Evolutionary conservation across 306 rosid species (phyloP).

Genomic region (Amphicarpaea edgeworthii): DNA sequence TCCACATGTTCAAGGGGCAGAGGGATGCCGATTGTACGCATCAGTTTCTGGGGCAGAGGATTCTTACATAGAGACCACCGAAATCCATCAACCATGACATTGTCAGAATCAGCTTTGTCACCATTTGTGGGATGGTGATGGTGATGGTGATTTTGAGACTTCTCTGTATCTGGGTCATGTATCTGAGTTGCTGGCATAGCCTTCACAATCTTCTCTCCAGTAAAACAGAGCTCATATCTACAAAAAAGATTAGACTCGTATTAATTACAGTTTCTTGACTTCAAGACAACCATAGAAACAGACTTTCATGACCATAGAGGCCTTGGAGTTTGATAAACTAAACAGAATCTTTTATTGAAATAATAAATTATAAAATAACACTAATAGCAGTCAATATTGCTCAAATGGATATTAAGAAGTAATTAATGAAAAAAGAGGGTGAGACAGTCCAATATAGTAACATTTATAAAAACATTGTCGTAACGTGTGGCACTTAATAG

Average conservation of each 20-base stretch:
- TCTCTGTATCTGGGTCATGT: slow-evolving; percentile 68
- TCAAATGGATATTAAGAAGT: slow-evolving; percentile 32
- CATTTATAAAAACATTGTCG: no score
- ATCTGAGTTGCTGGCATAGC: slow-evolving; percentile 57
- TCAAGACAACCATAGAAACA: slow-evolving; percentile 33
- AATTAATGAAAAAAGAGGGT: slow-evolving; percentile 18
- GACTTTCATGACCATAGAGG: background rate
- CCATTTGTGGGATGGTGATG: slow-evolving; percentile 67
- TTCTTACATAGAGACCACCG: slow-evolving; percentile 95
- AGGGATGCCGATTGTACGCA: slow-evolving; percentile 85
- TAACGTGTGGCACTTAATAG: no score
- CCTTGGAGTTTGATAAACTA: slow-evolving; percentile 22
- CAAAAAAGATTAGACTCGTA: slow-evolving; percentile 42
- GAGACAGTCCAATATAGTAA: no score
- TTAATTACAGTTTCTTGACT: slow-evolving; percentile 24
- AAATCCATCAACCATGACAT: slow-evolving; percentile 68
- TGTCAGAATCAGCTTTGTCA: slow-evolving; percentile 71
- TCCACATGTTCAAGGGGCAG: slow-evolving; percentile 84
- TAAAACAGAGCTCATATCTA: slow-evolving; percentile 92
- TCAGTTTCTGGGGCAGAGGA: slow-evolving; percentile 85
- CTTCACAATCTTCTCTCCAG: slow-evolving; percentile 82
- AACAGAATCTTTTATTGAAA: background rate
- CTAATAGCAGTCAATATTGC: background rate
- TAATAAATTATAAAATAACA: background rate
- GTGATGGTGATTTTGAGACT: slow-evolving; percentile 78